Evolutionary conservation across 75 land plant species (phyloP).

Genomic region (Chamaecyparis obtusa): DNA sequence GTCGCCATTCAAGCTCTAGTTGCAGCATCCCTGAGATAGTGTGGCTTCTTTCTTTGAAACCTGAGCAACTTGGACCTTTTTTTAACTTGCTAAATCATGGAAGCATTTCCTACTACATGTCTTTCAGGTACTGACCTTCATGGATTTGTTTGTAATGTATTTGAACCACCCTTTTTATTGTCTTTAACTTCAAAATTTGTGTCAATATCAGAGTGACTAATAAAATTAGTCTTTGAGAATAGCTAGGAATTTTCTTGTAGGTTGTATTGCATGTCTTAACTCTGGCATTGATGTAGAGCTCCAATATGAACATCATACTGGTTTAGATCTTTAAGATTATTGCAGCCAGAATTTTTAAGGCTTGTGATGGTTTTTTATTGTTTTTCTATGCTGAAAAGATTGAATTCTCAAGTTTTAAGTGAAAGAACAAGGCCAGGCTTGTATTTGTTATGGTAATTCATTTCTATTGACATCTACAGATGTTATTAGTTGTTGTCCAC

Average conservation of each 20-base stretch:
- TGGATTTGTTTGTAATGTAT: constrained; percentile 10
- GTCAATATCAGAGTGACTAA: not conserved
- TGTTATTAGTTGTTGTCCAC: not conserved
- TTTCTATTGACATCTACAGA: not conserved
- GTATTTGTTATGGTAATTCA: not conserved
- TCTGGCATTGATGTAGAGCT: not conserved
- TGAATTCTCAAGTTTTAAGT: not conserved
- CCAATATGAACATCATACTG: not conserved
- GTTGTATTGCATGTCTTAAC: not conserved
- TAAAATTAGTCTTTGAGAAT: not conserved
- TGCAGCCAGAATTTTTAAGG: not conserved
- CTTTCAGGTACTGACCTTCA: constrained; percentile 10
- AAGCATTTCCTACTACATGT: not conserved
- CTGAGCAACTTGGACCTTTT: not conserved
- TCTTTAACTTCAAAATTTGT: not conserved
- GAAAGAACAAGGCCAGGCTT: not conserved
- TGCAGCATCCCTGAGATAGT: constrained; percentile 8
- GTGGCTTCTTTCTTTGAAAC: constrained; percentile 8
- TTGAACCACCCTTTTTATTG: not conserved
- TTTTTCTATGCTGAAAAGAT: not conserved
- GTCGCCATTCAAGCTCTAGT: not conserved
- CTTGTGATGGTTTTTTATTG: not conserved
- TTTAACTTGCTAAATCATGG: constrained; percentile 10
- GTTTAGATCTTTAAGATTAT: not conserved
- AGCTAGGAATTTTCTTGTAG: not conserved